Evolutionary conservation across 1,139 yeast species (phyloP), one percentile per base, ranked within the genome.

Genomic region (Spathaspora jeffriesii): DNA sequence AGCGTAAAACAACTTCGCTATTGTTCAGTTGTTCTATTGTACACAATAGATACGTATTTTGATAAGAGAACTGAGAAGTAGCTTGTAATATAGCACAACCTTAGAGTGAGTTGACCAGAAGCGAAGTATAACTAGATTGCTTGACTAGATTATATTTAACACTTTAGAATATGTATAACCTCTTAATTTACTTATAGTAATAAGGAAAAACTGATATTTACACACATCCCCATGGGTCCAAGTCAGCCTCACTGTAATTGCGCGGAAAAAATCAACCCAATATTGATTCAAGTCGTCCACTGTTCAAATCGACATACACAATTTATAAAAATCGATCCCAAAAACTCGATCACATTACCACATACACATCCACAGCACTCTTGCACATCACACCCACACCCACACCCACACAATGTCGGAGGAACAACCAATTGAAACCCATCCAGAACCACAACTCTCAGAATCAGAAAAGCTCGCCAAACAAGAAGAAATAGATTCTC

Each of bases 401-500:
- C 37, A 9, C 23, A 34, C 34, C 5, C 18, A 30, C 34, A 18
- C 38, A 5, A 47, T 47, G 49, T 45, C 50, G 21, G 47, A 45
- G 30, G 47, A 43, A 25, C 28, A 25, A 18, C 38, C 38, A 34
- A 13, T 11, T 4, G 21, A 32, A 28, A 43, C 15, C 49, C 46
- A 45, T 27, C 52, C 21, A 20, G 30, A 25, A 38, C 20, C 14
- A 34, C 68, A 60, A 51, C n/a, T n/a, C n/a, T 58, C 69, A 11
- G 70, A 63, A 40, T 67, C 60, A 4, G 65, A 63, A 50, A 59
- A 65, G 44, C 57, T 67, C 49, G 66, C 58, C 13, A 59, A 55
- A 43, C 75, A 70, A 52, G 62, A 61, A 49, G 76, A 69, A 53
- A 54, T 59, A 18, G 79, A 74, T 54, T 48, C 58, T 20, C 58